These are phyloP conservation scores for Gautieria morchelliformis DNA, from an alignment of 768 basidiomycete species.

Conservation along the genomic window DNA sequence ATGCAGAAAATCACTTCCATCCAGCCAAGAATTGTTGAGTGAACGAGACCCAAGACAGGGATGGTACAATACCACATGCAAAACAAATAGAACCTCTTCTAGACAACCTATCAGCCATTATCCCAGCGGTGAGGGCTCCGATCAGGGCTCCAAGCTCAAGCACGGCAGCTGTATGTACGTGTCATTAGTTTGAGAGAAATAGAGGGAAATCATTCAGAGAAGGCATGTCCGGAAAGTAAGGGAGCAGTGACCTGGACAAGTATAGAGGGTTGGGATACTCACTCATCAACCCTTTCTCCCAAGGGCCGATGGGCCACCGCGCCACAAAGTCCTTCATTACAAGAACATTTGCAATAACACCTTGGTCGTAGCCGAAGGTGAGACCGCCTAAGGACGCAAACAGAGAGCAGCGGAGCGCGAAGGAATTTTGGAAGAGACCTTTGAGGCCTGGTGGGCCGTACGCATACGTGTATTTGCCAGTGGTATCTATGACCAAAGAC, in stretches of 20 bases:
- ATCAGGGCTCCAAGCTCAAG: conserved; percentile 71
- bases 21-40: background rate
- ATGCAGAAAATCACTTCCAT: conserved; percentile 54
- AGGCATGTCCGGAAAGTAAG: background rate
- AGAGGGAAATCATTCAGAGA: background rate
- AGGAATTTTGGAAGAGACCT: conserved; percentile 57
- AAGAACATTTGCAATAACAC: conserved; percentile 78
- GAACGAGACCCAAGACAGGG: background rate
- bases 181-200: background rate
- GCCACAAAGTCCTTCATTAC: conserved; percentile 69
- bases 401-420: conserved; percentile 55
- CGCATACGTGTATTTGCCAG: conserved; percentile 44
- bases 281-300: conserved; percentile 77
- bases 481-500: background rate
- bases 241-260: background rate
- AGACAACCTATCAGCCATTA: conserved; percentile 60
- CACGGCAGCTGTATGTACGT: conserved; percentile 45
- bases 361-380: conserved; percentile 78
- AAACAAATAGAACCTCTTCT: conserved; percentile 56
- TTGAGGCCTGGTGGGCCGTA: conserved; percentile 64
- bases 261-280: conserved; percentile 16
- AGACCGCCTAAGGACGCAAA: conserved; percentile 73
- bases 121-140: conserved; percentile 59
- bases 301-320: conserved; percentile 60
- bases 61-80: conserved; percentile 48